Conservation (phyloP, 192 early-diverging fungal species). For the Pilaira anomala region DNA sequence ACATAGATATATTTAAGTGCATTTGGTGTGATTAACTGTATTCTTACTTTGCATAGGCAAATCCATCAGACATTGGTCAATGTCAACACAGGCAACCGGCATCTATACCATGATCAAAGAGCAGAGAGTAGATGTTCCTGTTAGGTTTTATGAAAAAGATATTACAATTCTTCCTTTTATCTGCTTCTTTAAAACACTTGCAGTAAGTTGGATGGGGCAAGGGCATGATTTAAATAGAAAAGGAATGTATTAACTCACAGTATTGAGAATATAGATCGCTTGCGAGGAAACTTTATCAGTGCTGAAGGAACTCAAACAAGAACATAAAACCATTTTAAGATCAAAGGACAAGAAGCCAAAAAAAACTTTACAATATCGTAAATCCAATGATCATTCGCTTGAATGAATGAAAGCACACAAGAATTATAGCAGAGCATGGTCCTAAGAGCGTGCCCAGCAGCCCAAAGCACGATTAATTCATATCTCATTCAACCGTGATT, state of each 20-base stretch:
- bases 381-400: too few relatives aligned
- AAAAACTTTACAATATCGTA: too few relatives aligned
- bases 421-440: too few relatives aligned
- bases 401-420: too few relatives aligned
- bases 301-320: slow-evolving; percentile 11
- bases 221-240: slow-evolving; percentile 8
- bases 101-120: slow-evolving; percentile 12
- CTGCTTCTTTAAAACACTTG: slow-evolving; percentile 2
- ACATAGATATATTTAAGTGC: neutral
- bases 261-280: slow-evolving; percentile 14
- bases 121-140: slow-evolving; percentile 8
- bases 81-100: slow-evolving; percentile 27
- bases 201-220: slow-evolving; percentile 9
- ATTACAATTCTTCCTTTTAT: slow-evolving; percentile 10
- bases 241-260: slow-evolving; percentile 11
- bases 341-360: too few relatives aligned
- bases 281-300: slow-evolving; percentile 8
- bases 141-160: slow-evolving; percentile 7
- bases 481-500: too few relatives aligned
- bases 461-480: too few relatives aligned
- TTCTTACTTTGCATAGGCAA: slow-evolving; percentile 16
- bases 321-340: slow-evolving; percentile 5
- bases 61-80: slow-evolving; percentile 8
- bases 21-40: slow-evolving; percentile 9
- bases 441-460: too few relatives aligned